These are phyloP conservation scores for Phytophthora quininea DNA, from an alignment of 352 stramenopile species.

Conservation along the genomic window DNA sequence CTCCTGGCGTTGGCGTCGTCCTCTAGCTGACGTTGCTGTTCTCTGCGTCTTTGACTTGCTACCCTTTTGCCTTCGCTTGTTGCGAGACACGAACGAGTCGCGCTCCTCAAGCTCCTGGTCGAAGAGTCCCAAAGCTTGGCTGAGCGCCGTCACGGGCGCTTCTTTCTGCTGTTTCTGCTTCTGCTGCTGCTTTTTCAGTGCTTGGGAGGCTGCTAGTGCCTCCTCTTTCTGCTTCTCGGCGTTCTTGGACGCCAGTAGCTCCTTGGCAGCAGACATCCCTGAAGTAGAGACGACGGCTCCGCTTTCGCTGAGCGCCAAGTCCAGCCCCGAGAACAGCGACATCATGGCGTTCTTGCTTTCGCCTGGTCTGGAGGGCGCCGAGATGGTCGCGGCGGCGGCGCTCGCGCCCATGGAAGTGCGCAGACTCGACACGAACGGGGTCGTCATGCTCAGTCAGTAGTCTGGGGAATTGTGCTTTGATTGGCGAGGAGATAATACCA, in stretches of 20 bases:
- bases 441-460: slow-evolving; percentile 7
- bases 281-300: slow-evolving; percentile 21
- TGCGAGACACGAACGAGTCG: slow-evolving; percentile 43
- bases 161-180: slow-evolving; percentile 34
- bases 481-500: no score
- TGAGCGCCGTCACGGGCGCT: slow-evolving; percentile 49
- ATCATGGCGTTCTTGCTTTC: slow-evolving; percentile 45
- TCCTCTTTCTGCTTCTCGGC: slow-evolving; percentile 49
- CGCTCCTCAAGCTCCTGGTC: slow-evolving; percentile 53
- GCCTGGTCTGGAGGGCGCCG: not conserved
- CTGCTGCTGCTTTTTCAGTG: slow-evolving; percentile 43
- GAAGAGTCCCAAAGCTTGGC: slow-evolving; percentile 68
- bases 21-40: slow-evolving; percentile 31
- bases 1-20: slow-evolving; percentile 60
- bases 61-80: slow-evolving; percentile 56
- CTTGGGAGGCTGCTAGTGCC: slow-evolving; percentile 24
- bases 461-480: no score
- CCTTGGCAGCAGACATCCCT: slow-evolving; percentile 45
- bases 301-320: slow-evolving; percentile 47
- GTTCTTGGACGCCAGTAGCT: slow-evolving; percentile 57
- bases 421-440: slow-evolving; percentile 53
- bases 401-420: slow-evolving; percentile 34
- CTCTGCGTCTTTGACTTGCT: slow-evolving; percentile 34
- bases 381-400: slow-evolving; percentile 6
- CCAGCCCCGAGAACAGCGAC: slow-evolving; percentile 63